Evolutionary conservation across 306 rosid species (phyloP).

Genomic region (Pachyrhizus erosus): DNA sequence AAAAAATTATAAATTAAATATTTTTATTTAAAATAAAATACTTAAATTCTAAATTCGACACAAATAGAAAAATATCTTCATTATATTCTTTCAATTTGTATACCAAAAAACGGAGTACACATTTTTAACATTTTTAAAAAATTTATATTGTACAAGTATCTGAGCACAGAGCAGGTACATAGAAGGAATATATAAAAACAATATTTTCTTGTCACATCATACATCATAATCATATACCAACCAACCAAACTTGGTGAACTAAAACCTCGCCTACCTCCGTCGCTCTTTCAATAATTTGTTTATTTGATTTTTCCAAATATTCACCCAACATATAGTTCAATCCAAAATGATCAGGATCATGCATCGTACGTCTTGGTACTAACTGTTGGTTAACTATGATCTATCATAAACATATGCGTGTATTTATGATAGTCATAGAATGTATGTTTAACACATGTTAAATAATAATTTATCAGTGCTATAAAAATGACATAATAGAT

Average conservation of each 20-base stretch:
- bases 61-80: too few relatives aligned
- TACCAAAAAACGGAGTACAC: too few relatives aligned
- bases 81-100: too few relatives aligned
- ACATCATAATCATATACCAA: slow-evolving; percentile 28
- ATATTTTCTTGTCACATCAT: slow-evolving; percentile 11
- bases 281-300: background rate
- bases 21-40: too few relatives aligned
- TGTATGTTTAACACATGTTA: background rate
- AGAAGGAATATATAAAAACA: background rate
- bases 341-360: background rate
- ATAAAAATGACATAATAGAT: background rate
- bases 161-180: background rate
- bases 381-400: background rate
- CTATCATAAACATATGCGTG: background rate
- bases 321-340: background rate
- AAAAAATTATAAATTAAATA: too few relatives aligned
- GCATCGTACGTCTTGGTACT: background rate
- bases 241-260: slow-evolving; percentile 40
- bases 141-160: slow-evolving; percentile 28
- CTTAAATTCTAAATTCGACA: too few relatives aligned
- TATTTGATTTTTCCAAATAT: background rate
- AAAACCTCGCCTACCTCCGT: background rate
- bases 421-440: background rate
- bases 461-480: background rate
- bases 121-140: background rate